Evolutionary conservation across 2,329 filamentous ascomycete genomes (phyloP).

Genomic region (Cladophialophora yegresii): DNA sequence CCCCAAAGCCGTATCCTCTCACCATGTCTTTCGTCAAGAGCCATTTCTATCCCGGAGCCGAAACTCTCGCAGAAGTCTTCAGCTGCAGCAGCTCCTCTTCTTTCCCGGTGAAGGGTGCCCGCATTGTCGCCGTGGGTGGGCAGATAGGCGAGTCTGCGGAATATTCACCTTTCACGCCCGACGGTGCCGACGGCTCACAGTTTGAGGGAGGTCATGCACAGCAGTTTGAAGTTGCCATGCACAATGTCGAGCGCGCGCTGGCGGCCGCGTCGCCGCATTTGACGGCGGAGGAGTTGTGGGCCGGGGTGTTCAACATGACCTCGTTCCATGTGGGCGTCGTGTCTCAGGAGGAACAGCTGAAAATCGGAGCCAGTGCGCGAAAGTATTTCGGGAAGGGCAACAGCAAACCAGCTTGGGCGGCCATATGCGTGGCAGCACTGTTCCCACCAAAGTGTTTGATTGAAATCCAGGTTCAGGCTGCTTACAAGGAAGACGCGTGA

Average conservation of each 20-base stretch:
- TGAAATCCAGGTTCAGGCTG: conserved; percentile 23
- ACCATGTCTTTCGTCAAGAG: conserved; percentile 32
- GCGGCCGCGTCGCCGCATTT: conserved; percentile 19
- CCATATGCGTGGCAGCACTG: conserved; percentile 21
- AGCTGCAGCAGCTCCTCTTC: conserved; percentile 35
- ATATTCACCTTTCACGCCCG: conserved; percentile 18
- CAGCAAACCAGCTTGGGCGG: conserved; percentile 23
- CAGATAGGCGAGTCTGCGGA: conserved; percentile 20
- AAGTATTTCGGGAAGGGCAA: conserved; percentile 17
- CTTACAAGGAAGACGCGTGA: conserved; percentile 6
- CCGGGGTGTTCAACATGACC: conserved; percentile 21
- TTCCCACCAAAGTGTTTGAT: conserved; percentile 24
- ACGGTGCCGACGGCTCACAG: conserved; percentile 17
- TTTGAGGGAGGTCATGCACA: conserved; percentile 16
- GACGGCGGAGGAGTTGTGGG: conserved; percentile 16
- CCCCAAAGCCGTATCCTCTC: no score
- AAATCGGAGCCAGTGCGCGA: conserved; percentile 18
- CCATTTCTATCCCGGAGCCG: conserved; percentile 36
- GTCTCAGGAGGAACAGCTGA: conserved; percentile 18
- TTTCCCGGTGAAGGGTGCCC: conserved; percentile 13
- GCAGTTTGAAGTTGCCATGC: conserved; percentile 20
- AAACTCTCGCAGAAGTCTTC: conserved; percentile 38
- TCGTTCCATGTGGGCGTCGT: conserved; percentile 21
- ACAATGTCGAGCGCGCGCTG: conserved; percentile 21
- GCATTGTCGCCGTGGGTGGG: conserved; percentile 16